Percentiles rank a stretch among this genome's conserved stretches.
phyloP scores from a whole-genome alignment of 441 rosid species.

The Syzygium syzygioides region DNA sequence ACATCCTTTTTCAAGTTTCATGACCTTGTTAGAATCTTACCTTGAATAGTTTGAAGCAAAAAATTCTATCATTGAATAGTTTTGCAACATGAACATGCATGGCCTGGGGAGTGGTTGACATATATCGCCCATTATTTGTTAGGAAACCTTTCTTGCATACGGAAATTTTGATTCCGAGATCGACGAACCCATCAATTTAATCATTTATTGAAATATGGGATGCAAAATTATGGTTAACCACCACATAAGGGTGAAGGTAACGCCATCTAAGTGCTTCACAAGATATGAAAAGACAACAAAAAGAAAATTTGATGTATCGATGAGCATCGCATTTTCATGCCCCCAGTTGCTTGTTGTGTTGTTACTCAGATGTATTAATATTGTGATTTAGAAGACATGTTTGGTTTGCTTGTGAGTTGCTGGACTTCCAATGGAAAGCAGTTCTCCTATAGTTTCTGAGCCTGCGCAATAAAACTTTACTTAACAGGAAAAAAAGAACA shows the following conservation, averaged over 20 bases:
- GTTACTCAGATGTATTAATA: no score
- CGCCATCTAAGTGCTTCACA: no score
- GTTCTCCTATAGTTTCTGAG: neutral
- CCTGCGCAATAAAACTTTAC: neutral
- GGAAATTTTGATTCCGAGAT: neutral
- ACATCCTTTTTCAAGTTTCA: neutral
- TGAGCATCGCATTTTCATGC: no score
- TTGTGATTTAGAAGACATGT: no score
- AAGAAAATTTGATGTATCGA: no score
- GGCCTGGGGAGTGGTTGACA: neutral
- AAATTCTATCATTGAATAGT: neutral
- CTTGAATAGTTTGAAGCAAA: neutral
- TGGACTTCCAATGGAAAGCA: neutral
- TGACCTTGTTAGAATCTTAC: neutral
- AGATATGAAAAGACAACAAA: no score
- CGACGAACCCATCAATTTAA: neutral
- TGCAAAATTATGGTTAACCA: neutral
- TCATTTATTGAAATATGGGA: neutral
- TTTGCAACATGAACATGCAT: neutral
- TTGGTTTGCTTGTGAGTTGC: neutral
- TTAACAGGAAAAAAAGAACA: neutral
- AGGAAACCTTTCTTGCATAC: neutral
- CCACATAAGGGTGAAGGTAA: neutral
- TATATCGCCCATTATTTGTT: neutral
- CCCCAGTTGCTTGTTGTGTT: no score